Evolutionary conservation across 176 grass and related monocot genomes (phyloP), one percentile per base, ranked within the genome.

Genomic region (Secale cereale): DNA sequence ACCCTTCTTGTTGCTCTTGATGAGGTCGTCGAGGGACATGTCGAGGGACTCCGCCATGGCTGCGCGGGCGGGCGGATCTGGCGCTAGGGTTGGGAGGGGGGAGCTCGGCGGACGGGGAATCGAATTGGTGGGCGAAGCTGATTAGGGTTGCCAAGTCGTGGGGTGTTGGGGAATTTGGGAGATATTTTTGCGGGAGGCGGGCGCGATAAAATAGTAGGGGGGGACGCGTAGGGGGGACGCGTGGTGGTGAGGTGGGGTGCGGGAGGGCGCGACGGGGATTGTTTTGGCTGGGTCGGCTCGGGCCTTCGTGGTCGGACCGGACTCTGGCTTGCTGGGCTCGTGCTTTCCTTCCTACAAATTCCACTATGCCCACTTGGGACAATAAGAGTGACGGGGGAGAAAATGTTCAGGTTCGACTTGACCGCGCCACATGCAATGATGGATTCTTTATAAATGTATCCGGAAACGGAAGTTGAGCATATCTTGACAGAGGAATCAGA

Each of bases 1-100:
- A 74, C 78, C 76, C 93, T 96, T 99, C 97, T 97, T 99, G 97
- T 94, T 99, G 82, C 45, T 99, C 88, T 94, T 99, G 81, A 99
- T 99, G 81, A 99, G 92, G 81, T 99, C 94, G 29, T 99, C 97
- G 78, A 99, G 86, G 36, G 90, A 92, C 93, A 99, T 97, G 85
- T 99, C 94, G 70, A 99, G 84, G 33, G 92, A 85, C 43, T 93
- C 94, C 48, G 97, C 89, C 94, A 97, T 94, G 80, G 86, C 46
- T 37, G 70, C 66, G 80, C 7, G 67, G 22, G 33, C 7, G 33
- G 16, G 46, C 6, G 82, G 86, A 87, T 82, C 85, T 90, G 46
- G 67, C 33, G 35, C 79, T 77, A 85, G 79, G 86, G 86, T 66
- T 64, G 22, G 11, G 28, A 3, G 10, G n/a, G n/a, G 26, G 19